phyloP scores from a whole-genome alignment of 257 asterid species.

The Solanum lycopersicoides region DNA sequence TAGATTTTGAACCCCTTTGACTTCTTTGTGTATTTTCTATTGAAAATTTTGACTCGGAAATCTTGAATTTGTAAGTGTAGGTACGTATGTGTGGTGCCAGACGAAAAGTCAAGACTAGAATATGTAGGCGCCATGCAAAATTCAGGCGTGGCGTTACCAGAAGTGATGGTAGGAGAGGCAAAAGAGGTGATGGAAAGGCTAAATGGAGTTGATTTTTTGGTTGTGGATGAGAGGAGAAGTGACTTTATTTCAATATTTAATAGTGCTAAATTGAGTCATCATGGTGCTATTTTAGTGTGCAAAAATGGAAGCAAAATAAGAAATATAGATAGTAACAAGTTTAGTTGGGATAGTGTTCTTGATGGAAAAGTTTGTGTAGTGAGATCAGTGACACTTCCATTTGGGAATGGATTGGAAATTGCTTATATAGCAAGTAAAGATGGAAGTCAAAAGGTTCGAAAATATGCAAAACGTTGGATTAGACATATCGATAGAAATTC shows the following conservation, averaged over 20 bases:
- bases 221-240: constrained; percentile 13
- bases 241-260: constrained; percentile 4
- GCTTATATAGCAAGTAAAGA: constrained; percentile 13
- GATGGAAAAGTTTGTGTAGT: constrained; percentile 1
- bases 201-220: constrained; percentile 17
- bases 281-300: constrained; percentile 21
- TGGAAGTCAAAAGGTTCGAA: background rate
- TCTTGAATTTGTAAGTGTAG: background rate
- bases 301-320: constrained; percentile 2
- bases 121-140: constrained; percentile 14
- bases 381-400: constrained; percentile 16
- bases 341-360: constrained; percentile 9
- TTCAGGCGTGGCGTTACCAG: constrained; percentile 5
- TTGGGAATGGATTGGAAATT: constrained; percentile 20
- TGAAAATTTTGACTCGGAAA: background rate
- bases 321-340: background rate
- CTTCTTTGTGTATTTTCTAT: too few relatives aligned
- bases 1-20: background rate
- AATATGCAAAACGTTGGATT: constrained; percentile 11
- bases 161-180: constrained; percentile 20
- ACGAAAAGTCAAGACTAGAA: constrained; percentile 11
- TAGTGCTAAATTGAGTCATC: constrained; percentile 11
- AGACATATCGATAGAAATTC: constrained; percentile 13
- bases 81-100: background rate
- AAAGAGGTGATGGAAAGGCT: constrained; percentile 13